Evolutionary conservation across 2,329 filamentous ascomycete genomes (phyloP), one percentile per base, ranked within the genome.

Genomic region (Colletotrichum tropicale): DNA sequence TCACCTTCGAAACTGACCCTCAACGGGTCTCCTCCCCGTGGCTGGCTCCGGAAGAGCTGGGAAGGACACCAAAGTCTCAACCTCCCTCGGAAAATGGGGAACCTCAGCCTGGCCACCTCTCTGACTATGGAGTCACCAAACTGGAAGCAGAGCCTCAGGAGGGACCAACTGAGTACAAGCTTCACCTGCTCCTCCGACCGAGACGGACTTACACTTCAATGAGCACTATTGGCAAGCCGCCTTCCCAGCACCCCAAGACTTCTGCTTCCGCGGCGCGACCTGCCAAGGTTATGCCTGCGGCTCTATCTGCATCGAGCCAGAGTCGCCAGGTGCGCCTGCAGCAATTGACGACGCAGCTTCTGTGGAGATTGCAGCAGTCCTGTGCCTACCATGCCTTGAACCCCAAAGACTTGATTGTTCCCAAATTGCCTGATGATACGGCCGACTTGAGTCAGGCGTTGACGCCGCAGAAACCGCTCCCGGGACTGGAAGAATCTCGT

Each of bases 361-460:
- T 99, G 8, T 99, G 97, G 97, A 91, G 97, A 65, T 85, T 99
- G 73, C 96, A 98, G 82, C 97, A 99, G 83, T 98, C 96, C 2
- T 98, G 95, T 10, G 95, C 96, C 1, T 95, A 98, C 83, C 96
- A 98, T 85, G 92, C 94, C 3, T 94, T 94, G 9, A 94, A 94
- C 28, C 93, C 93, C 6, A 93, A 92, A 32, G 93, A 95, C 74
- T 88, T 95, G 18, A 91, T 96, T 12, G 86, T 98, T 30, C 96
- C 96, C 0, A 90, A 92, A 75, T 86, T 98, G 5, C 95, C 95
- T 0, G 92, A 96, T 70, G 89, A 90, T 48, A 85, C 81, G n/a
- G 82, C 87, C 26, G 86, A 89, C 69, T 81, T 89, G 21, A 83
- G 88, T 48, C 81, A 84, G 26, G 85, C 88, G 9, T 82, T 89